Evolutionary conservation across 1,284 basidiomycete genomes (phyloP).

Genomic region (Apiotrichum gracile): DNA sequence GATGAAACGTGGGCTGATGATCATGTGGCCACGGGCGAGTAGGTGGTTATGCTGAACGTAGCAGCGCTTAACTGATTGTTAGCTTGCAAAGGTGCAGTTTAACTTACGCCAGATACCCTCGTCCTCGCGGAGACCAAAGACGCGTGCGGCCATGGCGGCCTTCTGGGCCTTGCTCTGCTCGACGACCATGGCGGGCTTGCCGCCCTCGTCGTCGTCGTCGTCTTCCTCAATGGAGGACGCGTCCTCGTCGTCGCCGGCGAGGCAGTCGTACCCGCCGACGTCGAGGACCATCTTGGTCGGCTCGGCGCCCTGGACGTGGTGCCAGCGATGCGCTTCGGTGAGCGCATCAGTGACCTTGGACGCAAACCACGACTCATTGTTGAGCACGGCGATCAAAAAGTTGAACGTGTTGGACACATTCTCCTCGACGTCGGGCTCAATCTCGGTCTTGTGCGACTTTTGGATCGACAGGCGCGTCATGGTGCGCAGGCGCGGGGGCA

Average conservation of each 20-base stretch:
- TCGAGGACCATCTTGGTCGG: conserved; percentile 31
- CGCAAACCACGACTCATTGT: conserved; percentile 38
- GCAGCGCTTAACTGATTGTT: conserved; percentile 36
- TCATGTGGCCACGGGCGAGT: conserved; percentile 44
- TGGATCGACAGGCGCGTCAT: background rate
- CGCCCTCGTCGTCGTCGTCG: conserved; percentile 9
- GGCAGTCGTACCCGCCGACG: conserved; percentile 34
- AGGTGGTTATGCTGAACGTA: conserved; percentile 34
- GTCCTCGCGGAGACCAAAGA: conserved; percentile 42
- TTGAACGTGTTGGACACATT: conserved; percentile 14
- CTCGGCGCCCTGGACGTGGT: conserved; percentile 22
- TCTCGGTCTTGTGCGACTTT: background rate
- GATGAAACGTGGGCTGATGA: conserved; percentile 38
- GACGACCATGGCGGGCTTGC: conserved; percentile 4
- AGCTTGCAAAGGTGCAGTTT: background rate
- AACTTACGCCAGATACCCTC: conserved; percentile 39
- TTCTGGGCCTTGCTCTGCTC: conserved; percentile 33
- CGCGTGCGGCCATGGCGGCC: conserved; percentile 31
- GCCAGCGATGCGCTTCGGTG: conserved; percentile 16
- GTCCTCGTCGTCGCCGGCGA: conserved; percentile 35
- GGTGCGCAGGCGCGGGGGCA: conserved; percentile 1
- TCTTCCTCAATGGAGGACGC: conserved; percentile 7
- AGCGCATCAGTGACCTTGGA: conserved; percentile 26
- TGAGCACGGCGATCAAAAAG: conserved; percentile 41
- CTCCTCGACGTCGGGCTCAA: background rate